Evolutionary conservation across 2,329 filamentous ascomycete genomes (phyloP), one percentile per base, ranked within the genome.

Genomic region (Podosphaera leucotricha): DNA sequence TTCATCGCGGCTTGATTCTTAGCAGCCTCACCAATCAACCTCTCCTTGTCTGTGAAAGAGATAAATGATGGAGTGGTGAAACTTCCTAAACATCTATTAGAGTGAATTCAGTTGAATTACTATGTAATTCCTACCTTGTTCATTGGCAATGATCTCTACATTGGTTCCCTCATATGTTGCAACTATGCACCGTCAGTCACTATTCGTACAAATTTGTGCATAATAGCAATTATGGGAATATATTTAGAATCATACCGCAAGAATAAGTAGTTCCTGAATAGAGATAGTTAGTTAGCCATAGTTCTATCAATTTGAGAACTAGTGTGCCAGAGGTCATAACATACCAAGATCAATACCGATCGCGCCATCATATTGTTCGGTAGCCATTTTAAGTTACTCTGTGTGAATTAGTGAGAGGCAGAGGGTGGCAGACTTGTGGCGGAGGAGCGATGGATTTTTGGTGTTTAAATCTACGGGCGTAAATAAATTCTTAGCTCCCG

Each of bases 1-100:
- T 98, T 98, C 84, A 95, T 93, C 61, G 90, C 87, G 62, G 87
- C 90, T 77, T 94, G 86, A 75, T 98, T 98, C 82, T 95, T 98
- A 62, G 90, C 90, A 49, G 90, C 87, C 75, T 95, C 90, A 72
- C 90, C 90, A 62, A 95, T 95, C 69, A 98, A 71, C 67, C 90
- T 86, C 75, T 98, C 90, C 72, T 93, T 84, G 60, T 87, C 79
- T 63, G 85, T 94, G 77, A 98, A 98, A 59, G 84, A 92, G 63
- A 98, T 90, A 73, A 94, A 98, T 46, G 90, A 95, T 55, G 90
- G 90, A 52, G 90, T 95, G 62, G 90, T 95, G 71, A 93, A 93
- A 26, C 35, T 44, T 28, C 43, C 43, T 44, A 3, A n/a, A 70
- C 77, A 86, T 2, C 6, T 4, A n/a, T 33, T 33, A 33, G 28